phyloP scores from a whole-genome alignment of 2,329 filamentous ascomycete species.

The Rhinocladiella similis region DNA sequence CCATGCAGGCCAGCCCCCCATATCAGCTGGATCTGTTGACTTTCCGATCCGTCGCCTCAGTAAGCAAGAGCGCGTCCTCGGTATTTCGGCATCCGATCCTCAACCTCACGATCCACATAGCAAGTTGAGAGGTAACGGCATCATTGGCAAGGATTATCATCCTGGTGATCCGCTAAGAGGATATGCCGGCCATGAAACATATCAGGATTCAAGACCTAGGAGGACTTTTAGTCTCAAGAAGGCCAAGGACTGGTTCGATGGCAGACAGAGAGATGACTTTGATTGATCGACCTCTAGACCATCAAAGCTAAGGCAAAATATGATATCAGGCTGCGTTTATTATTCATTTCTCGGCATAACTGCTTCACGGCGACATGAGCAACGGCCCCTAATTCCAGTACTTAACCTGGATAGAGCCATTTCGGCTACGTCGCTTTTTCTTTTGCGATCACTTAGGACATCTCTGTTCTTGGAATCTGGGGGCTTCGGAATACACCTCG shows the following conservation, averaged over 20 bases:
- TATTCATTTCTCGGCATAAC: not conserved
- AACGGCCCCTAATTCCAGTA: too few species aligned
- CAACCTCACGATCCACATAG: conserved; percentile 13
- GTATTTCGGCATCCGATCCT: conserved; percentile 15
- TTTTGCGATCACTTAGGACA: too few species aligned
- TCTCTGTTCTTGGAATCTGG: too few species aligned
- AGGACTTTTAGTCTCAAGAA: conserved; percentile 26
- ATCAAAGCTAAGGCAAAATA: too few species aligned
- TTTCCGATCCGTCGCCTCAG: conserved; percentile 20
- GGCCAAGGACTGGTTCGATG: conserved; percentile 24
- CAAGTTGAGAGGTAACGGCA: conserved; percentile 23
- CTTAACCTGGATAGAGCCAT: too few species aligned
- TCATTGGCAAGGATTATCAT: conserved; percentile 20
- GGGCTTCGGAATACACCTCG: too few species aligned
- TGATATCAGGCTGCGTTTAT: not conserved
- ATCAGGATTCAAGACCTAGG: conserved; percentile 32
- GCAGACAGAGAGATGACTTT: conserved; percentile 15
- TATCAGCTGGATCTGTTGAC: not conserved
- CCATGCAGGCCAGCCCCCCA: not conserved
- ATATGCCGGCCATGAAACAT: conserved; percentile 36
- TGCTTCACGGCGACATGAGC: not conserved
- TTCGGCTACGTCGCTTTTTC: too few species aligned
- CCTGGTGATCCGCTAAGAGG: conserved; percentile 12
- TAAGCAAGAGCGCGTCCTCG: conserved; percentile 27
- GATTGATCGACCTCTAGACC: not conserved